phyloP scores from a whole-genome alignment of 768 basidiomycete species.

The Mycena leptocephala region DNA sequence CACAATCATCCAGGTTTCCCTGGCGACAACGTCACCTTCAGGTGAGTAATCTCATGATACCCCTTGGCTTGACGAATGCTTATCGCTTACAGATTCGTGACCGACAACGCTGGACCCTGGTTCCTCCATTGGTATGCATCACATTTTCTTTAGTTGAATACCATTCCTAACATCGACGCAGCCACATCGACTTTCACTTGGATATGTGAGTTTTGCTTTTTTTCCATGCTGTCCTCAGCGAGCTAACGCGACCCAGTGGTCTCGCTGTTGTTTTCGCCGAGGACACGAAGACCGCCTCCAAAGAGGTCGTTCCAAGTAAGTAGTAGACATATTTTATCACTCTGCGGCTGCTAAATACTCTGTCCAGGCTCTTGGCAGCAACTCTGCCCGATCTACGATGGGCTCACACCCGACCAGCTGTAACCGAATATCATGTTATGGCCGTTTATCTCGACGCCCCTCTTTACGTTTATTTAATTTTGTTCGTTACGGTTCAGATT shows the following conservation, averaged over 20 bases:
- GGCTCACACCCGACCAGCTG: conserved; percentile 8
- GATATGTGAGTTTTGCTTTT: conserved; percentile 5
- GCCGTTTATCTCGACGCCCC: too few relatives aligned
- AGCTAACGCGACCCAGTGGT: background rate
- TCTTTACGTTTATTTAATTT: too few relatives aligned
- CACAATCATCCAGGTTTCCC: background rate
- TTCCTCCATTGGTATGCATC: conserved; percentile 28
- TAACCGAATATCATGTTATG: background rate
- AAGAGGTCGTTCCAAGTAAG: conserved; percentile 22
- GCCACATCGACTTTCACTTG: conserved; percentile 29
- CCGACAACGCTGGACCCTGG: conserved; percentile 35
- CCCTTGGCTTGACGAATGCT: background rate
- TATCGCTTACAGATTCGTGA: conserved; percentile 20
- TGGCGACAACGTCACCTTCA: conserved; percentile 30
- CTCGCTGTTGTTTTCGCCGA: conserved; percentile 22
- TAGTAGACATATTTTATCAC: too few relatives aligned
- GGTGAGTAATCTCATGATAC: background rate
- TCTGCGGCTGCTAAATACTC: background rate
- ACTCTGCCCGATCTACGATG: conserved; percentile 24
- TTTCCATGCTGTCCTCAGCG: background rate
- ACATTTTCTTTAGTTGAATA: background rate
- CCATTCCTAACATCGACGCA: background rate
- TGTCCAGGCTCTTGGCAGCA: conserved; percentile 16
- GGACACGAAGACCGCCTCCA: background rate
- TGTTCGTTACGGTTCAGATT: background rate